These are phyloP conservation scores for Gynochthodes officinalis DNA, from an alignment of 257 asterid genomes.

Conservation along the genomic window DNA sequence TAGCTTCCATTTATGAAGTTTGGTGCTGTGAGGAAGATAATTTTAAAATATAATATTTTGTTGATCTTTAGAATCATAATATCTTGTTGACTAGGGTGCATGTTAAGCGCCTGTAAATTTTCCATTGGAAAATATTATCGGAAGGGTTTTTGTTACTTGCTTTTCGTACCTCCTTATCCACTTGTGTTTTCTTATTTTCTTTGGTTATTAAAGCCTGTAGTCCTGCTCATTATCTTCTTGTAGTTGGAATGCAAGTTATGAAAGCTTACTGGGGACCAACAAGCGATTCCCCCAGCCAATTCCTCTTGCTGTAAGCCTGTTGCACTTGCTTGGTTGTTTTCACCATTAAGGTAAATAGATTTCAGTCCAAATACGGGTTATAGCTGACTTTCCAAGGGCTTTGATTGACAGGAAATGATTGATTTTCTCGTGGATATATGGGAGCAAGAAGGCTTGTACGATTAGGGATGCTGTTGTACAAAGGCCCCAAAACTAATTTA, in stretches of 20 bases:
- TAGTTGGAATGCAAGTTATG: conserved; percentile 70
- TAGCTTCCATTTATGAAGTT: not conserved
- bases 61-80: not conserved
- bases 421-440: conserved; percentile 73
- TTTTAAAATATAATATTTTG: not conserved
- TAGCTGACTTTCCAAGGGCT: conserved; percentile 11
- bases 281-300: conserved; percentile 57
- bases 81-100: not conserved
- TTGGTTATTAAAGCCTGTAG: not conserved
- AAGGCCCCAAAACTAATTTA: not conserved
- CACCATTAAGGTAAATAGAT: not conserved
- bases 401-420: conserved; percentile 58
- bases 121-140: not conserved
- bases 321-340: not conserved
- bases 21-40: not conserved
- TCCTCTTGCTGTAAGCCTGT: conserved; percentile 63
- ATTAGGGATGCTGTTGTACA: conserved; percentile 24
- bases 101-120: not conserved
- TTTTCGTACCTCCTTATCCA: not conserved
- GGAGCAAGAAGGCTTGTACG: conserved; percentile 73
- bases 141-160: not conserved
- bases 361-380: not conserved
- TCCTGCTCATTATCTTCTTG: conserved; percentile 4
- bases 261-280: conserved; percentile 59
- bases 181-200: not conserved